Evolutionary conservation across 2,329 filamentous ascomycete species (phyloP).

Genomic region (Ophiostoma novo-ulmi): DNA sequence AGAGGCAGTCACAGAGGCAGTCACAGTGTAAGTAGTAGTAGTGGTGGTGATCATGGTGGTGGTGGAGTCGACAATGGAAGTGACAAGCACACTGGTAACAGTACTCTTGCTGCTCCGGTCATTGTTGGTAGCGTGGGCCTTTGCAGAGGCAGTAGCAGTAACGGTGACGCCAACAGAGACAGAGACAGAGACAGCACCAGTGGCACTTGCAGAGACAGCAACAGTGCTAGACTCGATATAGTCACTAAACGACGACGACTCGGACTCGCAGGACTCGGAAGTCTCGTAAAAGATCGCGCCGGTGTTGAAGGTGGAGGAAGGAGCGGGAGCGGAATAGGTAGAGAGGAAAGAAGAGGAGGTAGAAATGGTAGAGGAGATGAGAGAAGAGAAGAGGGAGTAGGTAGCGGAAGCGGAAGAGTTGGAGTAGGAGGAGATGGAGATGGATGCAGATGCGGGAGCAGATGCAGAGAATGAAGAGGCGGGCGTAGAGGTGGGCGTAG

Average conservation of each 20-base stretch:
- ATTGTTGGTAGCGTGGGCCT: neutral
- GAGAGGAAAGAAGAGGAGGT: neutral
- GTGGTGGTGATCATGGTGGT: neutral
- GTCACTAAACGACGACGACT: neutral
- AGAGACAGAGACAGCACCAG: constrained; percentile 11
- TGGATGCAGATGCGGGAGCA: constrained; percentile 7
- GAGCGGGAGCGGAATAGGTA: neutral
- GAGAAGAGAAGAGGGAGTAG: neutral
- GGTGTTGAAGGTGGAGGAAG: neutral
- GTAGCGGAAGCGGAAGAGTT: constrained; percentile 9
- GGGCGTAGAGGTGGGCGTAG: neutral
- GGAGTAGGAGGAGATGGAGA: constrained; percentile 13
- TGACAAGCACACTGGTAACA: neutral
- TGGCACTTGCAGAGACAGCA: neutral
- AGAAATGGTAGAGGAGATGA: neutral
- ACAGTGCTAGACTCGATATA: neutral
- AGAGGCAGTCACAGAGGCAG: neutral
- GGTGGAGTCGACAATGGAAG: neutral
- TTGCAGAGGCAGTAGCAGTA: neutral
- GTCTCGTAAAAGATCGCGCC: neutral
- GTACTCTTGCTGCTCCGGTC: neutral
- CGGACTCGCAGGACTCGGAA: constrained; percentile 11
- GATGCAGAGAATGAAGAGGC: constrained; percentile 11
- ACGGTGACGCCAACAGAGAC: constrained; percentile 4
- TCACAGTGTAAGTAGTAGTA: neutral